phyloP scores from a whole-genome alignment of 2,329 filamentous ascomycete genomes.

The Cladophialophora immunda region DNA sequence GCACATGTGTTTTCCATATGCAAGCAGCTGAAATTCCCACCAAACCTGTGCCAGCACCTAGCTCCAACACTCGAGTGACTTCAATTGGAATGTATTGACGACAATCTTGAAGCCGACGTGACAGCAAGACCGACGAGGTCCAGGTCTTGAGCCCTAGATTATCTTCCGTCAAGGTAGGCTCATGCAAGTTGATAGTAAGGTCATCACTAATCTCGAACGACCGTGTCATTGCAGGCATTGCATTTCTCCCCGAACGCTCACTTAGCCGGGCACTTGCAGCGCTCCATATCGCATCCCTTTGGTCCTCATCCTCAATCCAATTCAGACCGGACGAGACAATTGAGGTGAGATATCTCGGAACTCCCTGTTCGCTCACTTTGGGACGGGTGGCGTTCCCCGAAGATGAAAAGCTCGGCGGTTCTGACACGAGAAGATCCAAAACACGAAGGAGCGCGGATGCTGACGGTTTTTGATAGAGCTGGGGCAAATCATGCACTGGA shows the following conservation, averaged over 20 bases:
- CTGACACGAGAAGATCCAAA: conserved; percentile 71
- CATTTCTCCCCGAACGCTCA: conserved; percentile 82
- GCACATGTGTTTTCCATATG: conserved; percentile 70
- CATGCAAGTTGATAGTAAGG: conserved; percentile 76
- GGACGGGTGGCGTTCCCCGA: conserved; percentile 43
- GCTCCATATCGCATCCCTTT: conserved; percentile 68
- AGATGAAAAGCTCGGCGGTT: conserved; percentile 61
- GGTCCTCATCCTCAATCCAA: conserved; percentile 56
- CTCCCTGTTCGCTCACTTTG: conserved; percentile 50
- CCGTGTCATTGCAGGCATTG: conserved; percentile 70
- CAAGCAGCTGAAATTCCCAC: conserved; percentile 84
- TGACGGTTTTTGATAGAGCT: conserved; percentile 78
- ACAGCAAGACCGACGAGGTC: conserved; percentile 88
- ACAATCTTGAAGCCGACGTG: conserved; percentile 68
- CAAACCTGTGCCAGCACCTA: conserved; percentile 91
- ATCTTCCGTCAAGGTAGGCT: conserved; percentile 88
- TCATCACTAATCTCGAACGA: conserved; percentile 63
- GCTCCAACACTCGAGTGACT: conserved; percentile 67
- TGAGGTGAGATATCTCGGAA: conserved; percentile 56
- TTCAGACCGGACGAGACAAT: conserved; percentile 55
- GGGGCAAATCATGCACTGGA: conserved; percentile 76
- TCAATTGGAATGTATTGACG: conserved; percentile 28
- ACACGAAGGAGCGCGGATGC: conserved; percentile 69
- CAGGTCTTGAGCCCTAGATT: conserved; percentile 94
- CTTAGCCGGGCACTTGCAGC: conserved; percentile 80